A percentile compares a stretch with the other conserved stretches of the same genome.
These are phyloP conservation scores for Populus hybrid DNA, from an alignment of 441 rosid species.

Conservation along the genomic window DNA sequence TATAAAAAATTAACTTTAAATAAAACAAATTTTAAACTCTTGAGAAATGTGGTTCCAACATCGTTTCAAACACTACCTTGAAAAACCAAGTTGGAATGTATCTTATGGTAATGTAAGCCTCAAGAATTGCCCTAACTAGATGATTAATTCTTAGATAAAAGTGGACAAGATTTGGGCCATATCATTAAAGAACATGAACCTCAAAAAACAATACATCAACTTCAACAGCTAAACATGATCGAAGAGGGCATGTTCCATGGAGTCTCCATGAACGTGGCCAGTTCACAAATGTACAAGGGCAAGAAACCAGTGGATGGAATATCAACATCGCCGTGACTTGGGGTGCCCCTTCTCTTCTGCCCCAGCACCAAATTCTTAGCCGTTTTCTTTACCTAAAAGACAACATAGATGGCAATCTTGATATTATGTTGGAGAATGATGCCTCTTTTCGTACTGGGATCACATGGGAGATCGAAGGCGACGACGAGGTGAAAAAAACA, in stretches of 20 bases:
- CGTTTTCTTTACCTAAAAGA: conserved; percentile 6
- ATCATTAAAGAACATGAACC: not conserved
- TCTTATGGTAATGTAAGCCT: no score
- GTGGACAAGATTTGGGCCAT: no score
- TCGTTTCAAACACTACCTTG: no score
- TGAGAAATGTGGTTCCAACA: no score
- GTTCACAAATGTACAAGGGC: conserved; percentile 1
- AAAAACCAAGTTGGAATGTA: no score
- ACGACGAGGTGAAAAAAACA: conserved; percentile 13
- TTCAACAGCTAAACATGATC: not conserved
- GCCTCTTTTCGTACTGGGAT: conserved; percentile 8
- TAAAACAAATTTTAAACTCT: no score
- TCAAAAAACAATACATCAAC: not conserved
- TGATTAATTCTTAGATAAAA: no score
- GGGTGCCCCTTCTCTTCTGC: not conserved
- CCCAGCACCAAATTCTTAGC: not conserved
- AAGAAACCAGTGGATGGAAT: not conserved
- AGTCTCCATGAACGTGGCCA: conserved; percentile 18
- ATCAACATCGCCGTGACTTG: not conserved
- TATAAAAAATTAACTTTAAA: no score
- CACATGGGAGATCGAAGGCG: conserved; percentile 25
- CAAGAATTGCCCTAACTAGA: no score
- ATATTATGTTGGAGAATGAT: conserved; percentile 1
- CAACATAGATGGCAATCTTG: conserved; percentile 22
- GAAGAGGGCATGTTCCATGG: not conserved